These are phyloP conservation scores for Mycena chlorophos DNA, from an alignment of 768 basidiomycete species.

Conservation along the genomic window DNA sequence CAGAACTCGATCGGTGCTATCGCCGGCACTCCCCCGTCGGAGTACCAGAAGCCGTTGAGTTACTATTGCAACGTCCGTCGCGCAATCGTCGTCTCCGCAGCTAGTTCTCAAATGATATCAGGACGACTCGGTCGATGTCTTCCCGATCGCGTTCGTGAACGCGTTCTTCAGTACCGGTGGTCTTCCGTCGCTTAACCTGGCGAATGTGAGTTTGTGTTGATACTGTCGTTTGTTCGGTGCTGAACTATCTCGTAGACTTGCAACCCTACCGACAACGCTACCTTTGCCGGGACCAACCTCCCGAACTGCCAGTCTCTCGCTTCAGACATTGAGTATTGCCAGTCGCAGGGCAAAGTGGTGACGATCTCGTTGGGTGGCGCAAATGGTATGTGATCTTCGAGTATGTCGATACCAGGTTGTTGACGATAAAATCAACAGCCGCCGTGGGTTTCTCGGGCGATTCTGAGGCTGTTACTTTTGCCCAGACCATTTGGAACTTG, in stretches of 20 bases:
- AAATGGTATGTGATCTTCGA: too few species aligned
- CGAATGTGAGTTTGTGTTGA: conserved; percentile 47
- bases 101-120: conserved; percentile 23
- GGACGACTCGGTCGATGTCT: conserved; percentile 68
- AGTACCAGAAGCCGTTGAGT: conserved; percentile 61
- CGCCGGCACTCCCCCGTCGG: conserved; percentile 44
- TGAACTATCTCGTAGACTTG: conserved; percentile 48
- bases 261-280: conserved; percentile 52
- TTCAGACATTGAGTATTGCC: conserved; percentile 62
- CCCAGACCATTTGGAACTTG: conserved; percentile 68
- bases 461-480: conserved; percentile 57
- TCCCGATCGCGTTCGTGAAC: conserved; percentile 69
- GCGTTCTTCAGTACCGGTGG: conserved; percentile 65
- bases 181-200: conserved; percentile 65
- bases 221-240: background rate
- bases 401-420: too few species aligned
- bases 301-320: conserved; percentile 64
- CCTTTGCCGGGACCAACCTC: conserved; percentile 63
- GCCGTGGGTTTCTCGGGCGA: conserved; percentile 61
- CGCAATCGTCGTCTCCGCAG: conserved; percentile 6
- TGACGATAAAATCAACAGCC: too few species aligned
- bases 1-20: conserved; percentile 73
- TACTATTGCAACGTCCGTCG: conserved; percentile 60
- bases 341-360: conserved; percentile 61
- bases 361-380: conserved; percentile 63